Evolutionary conservation across 768 basidiomycete genomes (phyloP), one percentile per base, ranked within the genome.

Genomic region (Lactarius tabidus): DNA sequence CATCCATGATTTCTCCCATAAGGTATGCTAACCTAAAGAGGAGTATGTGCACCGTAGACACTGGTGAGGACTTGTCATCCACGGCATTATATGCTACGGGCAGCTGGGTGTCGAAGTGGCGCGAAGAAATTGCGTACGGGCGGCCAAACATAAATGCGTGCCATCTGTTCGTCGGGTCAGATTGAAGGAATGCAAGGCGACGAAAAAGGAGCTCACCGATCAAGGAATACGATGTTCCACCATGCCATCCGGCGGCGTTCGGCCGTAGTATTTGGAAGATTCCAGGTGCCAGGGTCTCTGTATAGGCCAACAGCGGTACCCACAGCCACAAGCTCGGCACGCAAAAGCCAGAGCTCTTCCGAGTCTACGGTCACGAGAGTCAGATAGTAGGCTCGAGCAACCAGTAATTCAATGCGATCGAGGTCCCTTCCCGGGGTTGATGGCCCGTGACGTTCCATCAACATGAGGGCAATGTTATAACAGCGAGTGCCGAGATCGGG

Each of bases 81-180:
- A 81, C 77, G 4, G 87, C 82, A 66, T 89, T 85, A 70, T 83
- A 85, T 63, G 85, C 81, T 0, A 86, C 84, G 35, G 91, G 91
- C 18, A 91, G 78, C 68, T 84, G 86, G 0, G 91, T 93, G 73
- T 93, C 90, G 73, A 90, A 93, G 74, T 92, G 91, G 72, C 91
- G 87, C 5, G 90, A 87, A 4, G 88, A 85, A 62, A 93, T 86
- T 33, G 82, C 78, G 38, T 89, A 77, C 3, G 91, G 91, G 26
- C 91, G 81, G 18, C 91, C 92, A 73, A 93, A 90, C 82, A 91
- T 83, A 76, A 93, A 93, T 0, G 90, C 88, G 73, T 93, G 90
- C 91, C 91, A 93, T 68, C 90, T 91, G 69, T 23, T 71, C 29
- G 56, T 10, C 23, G 65, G 54, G 48, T 64, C 58, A 65, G n/a